These are phyloP conservation scores for Neoarthrinium moseri DNA, from an alignment of 2,329 filamentous ascomycete genomes.

Conservation along the genomic window DNA sequence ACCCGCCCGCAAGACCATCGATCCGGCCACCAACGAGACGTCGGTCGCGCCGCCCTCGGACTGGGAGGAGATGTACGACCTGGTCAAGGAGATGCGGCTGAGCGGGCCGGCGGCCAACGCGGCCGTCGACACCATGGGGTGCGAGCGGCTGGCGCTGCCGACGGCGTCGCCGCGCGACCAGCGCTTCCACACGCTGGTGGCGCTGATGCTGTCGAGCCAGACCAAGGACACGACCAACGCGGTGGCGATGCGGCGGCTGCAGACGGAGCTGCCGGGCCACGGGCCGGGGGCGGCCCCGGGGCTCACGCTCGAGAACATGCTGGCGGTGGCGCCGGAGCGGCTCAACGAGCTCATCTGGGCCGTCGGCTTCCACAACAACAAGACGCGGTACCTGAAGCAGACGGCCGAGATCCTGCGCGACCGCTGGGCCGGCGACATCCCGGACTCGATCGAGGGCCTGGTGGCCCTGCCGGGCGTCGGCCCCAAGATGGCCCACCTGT, in stretches of 20 bases:
- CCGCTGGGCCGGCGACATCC: constrained; percentile 72
- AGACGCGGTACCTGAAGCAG: constrained; percentile 80
- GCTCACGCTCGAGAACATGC: constrained; percentile 74
- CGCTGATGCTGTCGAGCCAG: constrained; percentile 88
- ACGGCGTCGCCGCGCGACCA: constrained; percentile 52
- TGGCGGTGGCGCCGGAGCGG: constrained; percentile 64
- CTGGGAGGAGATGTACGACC: constrained; percentile 76
- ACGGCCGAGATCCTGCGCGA: constrained; percentile 72
- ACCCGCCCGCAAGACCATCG: constrained; percentile 22
- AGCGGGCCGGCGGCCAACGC: constrained; percentile 64
- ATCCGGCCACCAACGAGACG: constrained; percentile 18
- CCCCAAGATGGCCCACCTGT: constrained; percentile 92
- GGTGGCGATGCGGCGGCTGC: constrained; percentile 75
- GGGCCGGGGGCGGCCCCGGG: constrained; percentile 42
- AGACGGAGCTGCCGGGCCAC: constrained; percentile 66
- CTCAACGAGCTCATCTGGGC: constrained; percentile 75
- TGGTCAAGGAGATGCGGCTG: constrained; percentile 74
- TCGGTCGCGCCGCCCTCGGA: constrained; percentile 22
- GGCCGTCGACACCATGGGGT: constrained; percentile 97
- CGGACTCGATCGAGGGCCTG: constrained; percentile 72
- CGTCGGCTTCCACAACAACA: constrained; percentile 94
- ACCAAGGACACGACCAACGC: constrained; percentile 92
- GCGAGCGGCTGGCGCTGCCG: constrained; percentile 68
- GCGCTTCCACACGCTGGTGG: constrained; percentile 82
- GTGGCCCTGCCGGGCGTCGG: constrained; percentile 82